Base-by-base conservation (phyloP, 2,329 filamentous ascomycete genomes). In the Phialophora expanda region DNA sequence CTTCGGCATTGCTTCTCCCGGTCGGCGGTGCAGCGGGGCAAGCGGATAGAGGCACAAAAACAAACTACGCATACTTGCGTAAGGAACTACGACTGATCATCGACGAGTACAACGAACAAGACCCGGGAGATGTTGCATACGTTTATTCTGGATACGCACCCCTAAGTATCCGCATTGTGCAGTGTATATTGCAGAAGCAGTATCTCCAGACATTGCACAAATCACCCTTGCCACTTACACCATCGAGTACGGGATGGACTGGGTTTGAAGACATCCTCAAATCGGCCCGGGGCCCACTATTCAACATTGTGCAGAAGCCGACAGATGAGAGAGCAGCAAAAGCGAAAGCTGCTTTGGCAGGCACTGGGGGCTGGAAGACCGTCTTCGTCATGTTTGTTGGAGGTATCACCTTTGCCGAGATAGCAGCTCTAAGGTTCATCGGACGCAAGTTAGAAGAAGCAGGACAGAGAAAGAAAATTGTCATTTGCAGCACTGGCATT, bases 141-240 rank as follows among this genome's bases (percentile, higher is more conserved):
- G 93, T 97, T 11, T 99, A 98, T 79, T 96, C 92, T 70, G 96
- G 95, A 60, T 99, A 98, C 75, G 95, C 96, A 4, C 96, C 95
- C 0, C 85, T 99, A 12, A 96, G 92, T 53, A 87, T 98, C 61
- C 89, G 95, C 17, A 86, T 99, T 4, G 90, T 99, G 5, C 96
- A 99, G 78, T 95, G 92, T 75, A 86, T 98, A 57, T 80, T 99
- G 56, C 93, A 98, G 77, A 99, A 99, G 77, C 87, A 92, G 64
- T 91, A 93, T 71, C 82, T 99, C 32, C 82, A 89, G 64, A 87
- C 86, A 4, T 85, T 93, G 11, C 88, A 87, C 60, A 88, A 87
- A 71, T 90, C 90, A 32, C 85, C 84, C 17, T 79, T 82, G 50
- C 83, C 80, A 57, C 85, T 82, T 1, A 82, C 79, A 38, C 85